Evolutionary conservation across 176 grass and related monocot genomes (phyloP), one percentile per base, ranked within the genome.

Genomic region (Elymus sibiricus): DNA sequence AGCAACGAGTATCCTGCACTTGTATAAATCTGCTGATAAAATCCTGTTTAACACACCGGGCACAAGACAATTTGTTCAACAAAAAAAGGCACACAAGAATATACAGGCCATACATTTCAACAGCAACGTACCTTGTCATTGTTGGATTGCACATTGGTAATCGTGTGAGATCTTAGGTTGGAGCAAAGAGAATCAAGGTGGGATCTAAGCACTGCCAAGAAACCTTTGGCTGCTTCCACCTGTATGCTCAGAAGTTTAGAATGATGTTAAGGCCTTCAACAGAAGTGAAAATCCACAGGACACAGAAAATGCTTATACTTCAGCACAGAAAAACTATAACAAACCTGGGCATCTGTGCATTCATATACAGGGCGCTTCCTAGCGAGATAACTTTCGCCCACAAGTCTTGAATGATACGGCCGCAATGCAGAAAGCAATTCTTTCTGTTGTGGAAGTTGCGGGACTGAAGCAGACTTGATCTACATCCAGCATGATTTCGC

Each of bases 81-180:
- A 67, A 71, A 78, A 61, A 32, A 6, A 21, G 22, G 32, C 10
- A 70, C 12, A 37, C 26, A 31, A 74, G 71, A 82, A n/a, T 80
- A 80, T 49, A 76, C 44, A 59, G 37, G 69, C 3, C 60, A 68
- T 35, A 0, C 16, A 61, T 21, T 47, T 69, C 10, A 9, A 7
- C 65, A 79, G 47, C 15, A 75, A 49, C 32, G 42, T 89, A 99
- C 97, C 97, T 99, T 99, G 88, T 99, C 97, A 88, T 93, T 99
- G 78, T 99, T 97, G 47, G 94, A 97, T 93, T 99, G 97, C 5
- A 99, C 97, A 91, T 99, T 99, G 78, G 97, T 99, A 60, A 97
- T 97, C 6, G 97, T 99, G 84, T 97, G 97, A 83, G 97, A 97
- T 84, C 97, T 84, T 70, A 99, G 86, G 75, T 99, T 97, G 77